Base-by-base conservation (phyloP, 2,329 filamentous ascomycete species). In the Colletotrichum incanum region DNA sequence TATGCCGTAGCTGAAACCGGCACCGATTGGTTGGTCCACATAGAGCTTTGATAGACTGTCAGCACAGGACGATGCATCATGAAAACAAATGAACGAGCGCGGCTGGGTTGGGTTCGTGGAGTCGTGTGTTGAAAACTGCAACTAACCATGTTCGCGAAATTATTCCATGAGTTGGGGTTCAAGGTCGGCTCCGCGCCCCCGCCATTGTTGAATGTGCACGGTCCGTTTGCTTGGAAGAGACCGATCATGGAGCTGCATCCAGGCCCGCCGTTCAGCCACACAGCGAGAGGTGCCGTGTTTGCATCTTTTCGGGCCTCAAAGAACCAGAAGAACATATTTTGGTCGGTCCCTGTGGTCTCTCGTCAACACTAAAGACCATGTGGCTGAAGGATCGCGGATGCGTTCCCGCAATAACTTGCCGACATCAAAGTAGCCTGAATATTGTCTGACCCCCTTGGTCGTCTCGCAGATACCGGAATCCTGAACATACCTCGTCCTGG, bases 401-500 rank as follows among this genome's bases (percentile, higher is more conserved):
- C 34, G 18, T 31, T 73, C 3, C 73, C 76, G 52, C 66, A 65
- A 20, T 2, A 3, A 69, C 69, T 11, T 58, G 71, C 86, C 84
- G 16, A 87, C 84, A 2, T 82, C 82, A 71, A 90, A 61, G 79
- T 88, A 88, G 9, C 86, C 86, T 5, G 85, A 87, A 75, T 86
- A 86, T 71, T 86, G 84, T 39, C 85, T 87, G 2, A 88, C 86
- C 1, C 84, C 84, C 0, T 81, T 80, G 0, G 85, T 88, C 0
- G 85, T 87, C 77, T 88, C 86, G 74, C 86, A 88, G 66, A 87
- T 82, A 55, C 86, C 81, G 0, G 86, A 87, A 74, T 88, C 87
- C 31, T 82, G 84, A 34, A 88, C 86, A 67, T 84, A 87, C 28
- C 85, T 82, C 55, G 88, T 74, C 34, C 78, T 84, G 1, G 83